A percentile compares a stretch with the other conserved stretches of the same genome.
Evolutionary conservation across 2,329 filamentous ascomycete genomes (phyloP).

Genomic region (Penicillium sp.): DNA sequence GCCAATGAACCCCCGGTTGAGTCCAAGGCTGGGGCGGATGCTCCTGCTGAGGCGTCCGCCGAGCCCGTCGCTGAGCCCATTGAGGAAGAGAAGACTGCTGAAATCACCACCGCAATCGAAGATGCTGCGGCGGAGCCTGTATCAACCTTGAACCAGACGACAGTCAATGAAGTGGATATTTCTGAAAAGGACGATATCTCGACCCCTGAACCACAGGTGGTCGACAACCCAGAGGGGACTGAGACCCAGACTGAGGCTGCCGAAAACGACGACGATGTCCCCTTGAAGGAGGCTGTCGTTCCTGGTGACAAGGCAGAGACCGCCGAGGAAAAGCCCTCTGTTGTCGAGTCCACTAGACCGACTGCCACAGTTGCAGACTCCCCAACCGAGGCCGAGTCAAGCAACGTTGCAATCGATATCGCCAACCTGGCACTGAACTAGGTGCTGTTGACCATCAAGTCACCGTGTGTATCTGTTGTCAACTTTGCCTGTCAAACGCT

Average conservation of each 20-base stretch:
- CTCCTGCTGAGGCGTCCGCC: neutral
- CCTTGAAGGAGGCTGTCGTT: neutral
- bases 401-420: slow-evolving; percentile 28
- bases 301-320: neutral
- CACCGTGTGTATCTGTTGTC: neutral
- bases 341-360: neutral
- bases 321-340: neutral
- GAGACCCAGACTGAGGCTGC: neutral
- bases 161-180: neutral
- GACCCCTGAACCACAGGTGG: neutral
- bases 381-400: slow-evolving; percentile 13
- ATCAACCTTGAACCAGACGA: neutral
- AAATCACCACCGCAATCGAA: too few relatives aligned
- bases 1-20: neutral
- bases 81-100: too few relatives aligned
- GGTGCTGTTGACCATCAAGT: neutral
- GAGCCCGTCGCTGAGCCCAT: too few relatives aligned
- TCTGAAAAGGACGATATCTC: neutral
- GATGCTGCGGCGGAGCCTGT: neutral
- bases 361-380: slow-evolving; percentile 8
- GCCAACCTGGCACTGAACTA: slow-evolving; percentile 26
- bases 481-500: neutral
- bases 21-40: neutral
- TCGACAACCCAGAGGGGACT: neutral
- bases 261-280: neutral